A percentile compares a stretch with the other conserved stretches of the same genome.
Evolutionary conservation across 2,329 filamentous ascomycete species (phyloP).

Genomic region (Epicoccum sorghinum): DNA sequence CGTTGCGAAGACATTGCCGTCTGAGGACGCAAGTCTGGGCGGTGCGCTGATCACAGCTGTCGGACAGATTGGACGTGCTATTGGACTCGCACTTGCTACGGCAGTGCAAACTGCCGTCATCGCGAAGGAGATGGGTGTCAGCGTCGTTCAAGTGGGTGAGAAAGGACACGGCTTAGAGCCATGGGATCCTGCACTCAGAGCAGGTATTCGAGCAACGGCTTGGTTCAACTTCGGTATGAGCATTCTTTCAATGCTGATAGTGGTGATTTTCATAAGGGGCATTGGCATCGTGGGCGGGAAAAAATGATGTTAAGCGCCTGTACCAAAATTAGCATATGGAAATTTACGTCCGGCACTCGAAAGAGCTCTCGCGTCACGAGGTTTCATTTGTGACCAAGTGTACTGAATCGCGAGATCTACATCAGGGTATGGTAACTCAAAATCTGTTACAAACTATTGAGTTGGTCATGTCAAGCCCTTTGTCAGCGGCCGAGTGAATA

Average conservation of each 20-base stretch:
- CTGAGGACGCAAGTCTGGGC: conserved; percentile 69
- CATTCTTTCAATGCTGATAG: conserved; percentile 41
- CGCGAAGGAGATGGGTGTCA: conserved; percentile 31
- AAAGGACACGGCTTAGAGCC: conserved; percentile 24
- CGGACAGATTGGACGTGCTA: conserved; percentile 68
- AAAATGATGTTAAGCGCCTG: not conserved
- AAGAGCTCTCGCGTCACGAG: too few relatives aligned
- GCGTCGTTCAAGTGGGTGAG: conserved; percentile 36
- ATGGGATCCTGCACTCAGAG: conserved; percentile 42
- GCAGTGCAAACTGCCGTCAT: conserved; percentile 67
- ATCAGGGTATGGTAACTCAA: too few relatives aligned
- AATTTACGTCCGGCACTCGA: not conserved
- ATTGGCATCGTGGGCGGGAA: conserved; percentile 26
- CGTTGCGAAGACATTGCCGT: conserved; percentile 66
- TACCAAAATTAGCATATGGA: not conserved
- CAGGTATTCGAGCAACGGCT: conserved; percentile 46
- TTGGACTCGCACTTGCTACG: conserved; percentile 70
- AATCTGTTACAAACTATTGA: too few relatives aligned
- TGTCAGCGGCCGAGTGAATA: too few relatives aligned
- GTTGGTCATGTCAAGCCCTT: too few relatives aligned
- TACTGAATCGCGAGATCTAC: too few relatives aligned
- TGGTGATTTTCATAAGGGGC: conserved; percentile 35
- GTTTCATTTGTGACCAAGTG: too few relatives aligned
- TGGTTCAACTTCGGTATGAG: conserved; percentile 52
- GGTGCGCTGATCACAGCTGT: conserved; percentile 72